A percentile compares a stretch with the other conserved stretches of the same genome.
These are phyloP conservation scores for Talaromyces sp. DNA, from an alignment of 2,329 filamentous ascomycete genomes.

Conservation along the genomic window DNA sequence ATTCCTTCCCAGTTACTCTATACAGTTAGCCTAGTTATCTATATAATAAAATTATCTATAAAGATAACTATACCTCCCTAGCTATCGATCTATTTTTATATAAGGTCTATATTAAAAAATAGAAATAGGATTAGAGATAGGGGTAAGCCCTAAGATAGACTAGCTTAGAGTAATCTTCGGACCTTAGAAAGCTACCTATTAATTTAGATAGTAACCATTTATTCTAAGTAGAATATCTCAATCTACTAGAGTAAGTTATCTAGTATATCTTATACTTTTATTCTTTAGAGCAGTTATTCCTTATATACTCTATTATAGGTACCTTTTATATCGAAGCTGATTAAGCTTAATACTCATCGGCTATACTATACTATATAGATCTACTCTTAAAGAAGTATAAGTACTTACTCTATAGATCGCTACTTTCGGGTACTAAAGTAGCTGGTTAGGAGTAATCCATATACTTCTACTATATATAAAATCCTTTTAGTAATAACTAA, in stretches of 20 bases:
- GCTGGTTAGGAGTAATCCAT: constrained; percentile 37
- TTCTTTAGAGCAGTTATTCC: constrained; percentile 36
- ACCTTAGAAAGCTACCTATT: constrained; percentile 19
- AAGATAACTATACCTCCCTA: constrained; percentile 25
- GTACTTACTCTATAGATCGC: constrained; percentile 37
- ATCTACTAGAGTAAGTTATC: constrained; percentile 26
- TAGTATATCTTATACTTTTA: constrained; percentile 27
- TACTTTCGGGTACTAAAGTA: constrained; percentile 43
- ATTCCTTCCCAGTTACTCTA: constrained; percentile 18
- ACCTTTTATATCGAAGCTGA: constrained; percentile 46
- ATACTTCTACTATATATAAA: constrained; percentile 31
- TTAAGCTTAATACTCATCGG: constrained; percentile 15
- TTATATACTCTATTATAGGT: constrained; percentile 45
- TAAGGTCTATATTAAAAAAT: constrained; percentile 43
- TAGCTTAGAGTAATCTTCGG: constrained; percentile 16
- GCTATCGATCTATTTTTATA: constrained; percentile 34
- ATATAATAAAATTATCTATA: constrained; percentile 20
- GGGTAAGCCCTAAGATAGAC: constrained; percentile 31
- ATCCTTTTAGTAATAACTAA: constrained; percentile 35
- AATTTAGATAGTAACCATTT: constrained; percentile 25
- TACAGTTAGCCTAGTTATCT: constrained; percentile 13
- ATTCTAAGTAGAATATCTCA: constrained; percentile 30
- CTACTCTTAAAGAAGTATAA: constrained; percentile 30
- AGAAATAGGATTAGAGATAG: constrained; percentile 43
- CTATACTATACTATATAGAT: not conserved